phyloP scores from a whole-genome alignment of 1,284 basidiomycete genomes.

The Naganishia liquefaciens region DNA sequence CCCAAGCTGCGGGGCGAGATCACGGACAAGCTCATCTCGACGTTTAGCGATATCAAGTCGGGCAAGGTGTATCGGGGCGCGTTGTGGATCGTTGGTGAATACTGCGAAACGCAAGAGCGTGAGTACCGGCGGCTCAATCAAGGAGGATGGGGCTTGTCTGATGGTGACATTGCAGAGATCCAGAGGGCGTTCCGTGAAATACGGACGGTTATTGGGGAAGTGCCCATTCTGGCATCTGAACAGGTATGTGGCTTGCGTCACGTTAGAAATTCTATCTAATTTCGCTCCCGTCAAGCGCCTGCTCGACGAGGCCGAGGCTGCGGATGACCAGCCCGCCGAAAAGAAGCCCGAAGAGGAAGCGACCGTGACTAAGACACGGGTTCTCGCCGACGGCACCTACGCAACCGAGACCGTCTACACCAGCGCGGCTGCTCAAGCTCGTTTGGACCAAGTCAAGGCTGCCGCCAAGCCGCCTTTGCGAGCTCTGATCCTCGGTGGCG shows the following conservation, averaged over 20 bases:
- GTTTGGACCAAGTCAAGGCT: conserved; percentile 76
- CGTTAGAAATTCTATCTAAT: neutral
- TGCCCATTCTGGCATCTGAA: conserved; percentile 91
- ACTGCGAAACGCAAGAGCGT: conserved; percentile 64
- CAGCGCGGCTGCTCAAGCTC: conserved; percentile 66
- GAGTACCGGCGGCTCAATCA: conserved; percentile 30
- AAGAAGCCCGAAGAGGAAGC: conserved; percentile 46
- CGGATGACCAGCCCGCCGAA: conserved; percentile 55
- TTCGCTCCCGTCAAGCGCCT: conserved; percentile 56
- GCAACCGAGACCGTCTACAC: conserved; percentile 92
- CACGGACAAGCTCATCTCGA: conserved; percentile 80
- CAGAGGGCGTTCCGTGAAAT: conserved; percentile 75
- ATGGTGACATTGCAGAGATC: conserved; percentile 60
- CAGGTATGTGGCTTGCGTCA: conserved; percentile 55
- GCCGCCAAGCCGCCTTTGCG: conserved; percentile 88
- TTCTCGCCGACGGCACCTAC: conserved; percentile 96
- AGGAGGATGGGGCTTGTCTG: neutral
- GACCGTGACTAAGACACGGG: conserved; percentile 60
- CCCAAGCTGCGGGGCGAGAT: conserved; percentile 81
- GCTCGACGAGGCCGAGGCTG: conserved; percentile 71
- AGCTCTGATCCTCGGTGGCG: conserved; percentile 87
- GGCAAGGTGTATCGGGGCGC: conserved; percentile 97
- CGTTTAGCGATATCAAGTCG: conserved; percentile 87
- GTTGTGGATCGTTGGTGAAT: conserved; percentile 98
- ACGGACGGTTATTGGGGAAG: conserved; percentile 86